Evolutionary conservation across 805 yeast species (phyloP).

Genomic region (Yarrowia sp.): DNA sequence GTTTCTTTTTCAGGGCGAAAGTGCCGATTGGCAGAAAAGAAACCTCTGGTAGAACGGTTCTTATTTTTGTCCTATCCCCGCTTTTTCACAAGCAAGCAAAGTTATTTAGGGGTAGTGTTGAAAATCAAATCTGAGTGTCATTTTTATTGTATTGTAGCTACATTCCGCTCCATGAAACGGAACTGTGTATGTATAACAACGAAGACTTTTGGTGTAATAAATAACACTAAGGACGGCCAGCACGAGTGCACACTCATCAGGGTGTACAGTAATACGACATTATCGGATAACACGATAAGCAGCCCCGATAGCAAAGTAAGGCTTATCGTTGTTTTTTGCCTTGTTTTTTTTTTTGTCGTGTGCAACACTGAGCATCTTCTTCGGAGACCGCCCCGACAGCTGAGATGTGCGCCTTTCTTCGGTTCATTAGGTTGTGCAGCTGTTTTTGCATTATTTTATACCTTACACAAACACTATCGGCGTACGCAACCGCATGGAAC

Average conservation of each 20-base stretch:
- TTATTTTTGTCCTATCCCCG: not conserved
- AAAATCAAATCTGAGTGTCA: no score
- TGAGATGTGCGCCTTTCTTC: slow-evolving; percentile 11
- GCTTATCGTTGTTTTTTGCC: not conserved
- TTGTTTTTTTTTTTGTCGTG: slow-evolving; percentile 2
- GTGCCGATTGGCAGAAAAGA: not conserved
- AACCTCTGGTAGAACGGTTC: no score
- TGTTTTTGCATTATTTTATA: slow-evolving; percentile 1
- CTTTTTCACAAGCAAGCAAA: not conserved
- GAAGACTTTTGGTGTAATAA: not conserved
- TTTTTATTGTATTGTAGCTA: not conserved
- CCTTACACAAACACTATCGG: slow-evolving; percentile 14
- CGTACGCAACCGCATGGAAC: slow-evolving; percentile 19
- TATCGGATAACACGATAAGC: not conserved
- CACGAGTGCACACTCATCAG: no score
- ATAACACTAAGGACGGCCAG: not conserved
- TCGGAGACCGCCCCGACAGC: slow-evolving; percentile 12
- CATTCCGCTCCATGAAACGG: slow-evolving; percentile 4
- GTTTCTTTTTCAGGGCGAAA: not conserved
- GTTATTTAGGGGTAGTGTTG: not conserved
- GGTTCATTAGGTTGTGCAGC: slow-evolving; percentile 5
- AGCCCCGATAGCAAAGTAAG: not conserved
- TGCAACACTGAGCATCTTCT: slow-evolving; percentile 1
- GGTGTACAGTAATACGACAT: no score
- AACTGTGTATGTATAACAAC: not conserved